Conservation (phyloP, 805 yeast genomes). For the Nakazawaea anatomiae region DNA sequence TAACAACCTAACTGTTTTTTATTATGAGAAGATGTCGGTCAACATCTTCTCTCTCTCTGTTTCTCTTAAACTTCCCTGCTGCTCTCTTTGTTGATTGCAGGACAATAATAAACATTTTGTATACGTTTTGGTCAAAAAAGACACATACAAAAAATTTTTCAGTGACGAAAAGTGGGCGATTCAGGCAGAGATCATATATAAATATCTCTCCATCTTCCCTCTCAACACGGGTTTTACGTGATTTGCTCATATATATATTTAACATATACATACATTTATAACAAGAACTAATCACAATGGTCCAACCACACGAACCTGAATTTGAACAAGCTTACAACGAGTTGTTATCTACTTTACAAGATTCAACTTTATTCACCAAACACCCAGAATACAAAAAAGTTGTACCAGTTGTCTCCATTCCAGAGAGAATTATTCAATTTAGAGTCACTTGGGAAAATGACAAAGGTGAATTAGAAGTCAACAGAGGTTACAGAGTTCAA, state of each 20-base stretch:
- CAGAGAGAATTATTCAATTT: slow-evolving; percentile 95
- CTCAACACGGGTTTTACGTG: neutral
- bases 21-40: no score
- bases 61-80: no score
- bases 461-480: slow-evolving; percentile 83
- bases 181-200: neutral
- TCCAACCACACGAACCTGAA: slow-evolving; percentile 92
- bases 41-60: no score
- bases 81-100: no score
- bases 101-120: no score
- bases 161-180: neutral
- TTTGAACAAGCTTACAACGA: slow-evolving; percentile 98
- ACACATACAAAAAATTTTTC: neutral
- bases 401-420: slow-evolving; percentile 84
- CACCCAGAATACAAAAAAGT: slow-evolving; percentile 88
- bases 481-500: slow-evolving; percentile 97
- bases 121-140: neutral
- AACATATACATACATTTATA: no score
- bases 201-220: neutral
- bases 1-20: no score
- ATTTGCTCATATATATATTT: no score
- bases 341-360: slow-evolving; percentile 80
- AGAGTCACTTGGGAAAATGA: slow-evolving; percentile 98
- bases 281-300: slow-evolving; percentile 35
- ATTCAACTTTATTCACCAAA: slow-evolving; percentile 83